Percentiles rank a stretch among this genome's conserved stretches.
Evolutionary conservation across 345 rosid genomes (phyloP).

Genomic region (Combretum micranthum): DNA sequence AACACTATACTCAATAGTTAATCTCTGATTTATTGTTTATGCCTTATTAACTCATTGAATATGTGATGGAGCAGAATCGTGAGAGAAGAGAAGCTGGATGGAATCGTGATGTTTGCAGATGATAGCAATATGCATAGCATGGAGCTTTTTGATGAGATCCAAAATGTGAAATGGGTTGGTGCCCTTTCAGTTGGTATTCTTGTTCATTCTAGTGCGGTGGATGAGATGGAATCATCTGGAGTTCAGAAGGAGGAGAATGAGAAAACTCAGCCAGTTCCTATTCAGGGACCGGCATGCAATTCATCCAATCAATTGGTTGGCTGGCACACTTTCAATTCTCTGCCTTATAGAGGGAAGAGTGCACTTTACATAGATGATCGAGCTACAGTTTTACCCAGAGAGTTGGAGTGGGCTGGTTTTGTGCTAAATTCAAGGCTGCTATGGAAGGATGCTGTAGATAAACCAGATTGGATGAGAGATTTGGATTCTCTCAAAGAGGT

Average conservation of each 20-base stretch:
- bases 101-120: constrained; percentile 87
- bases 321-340: constrained; percentile 77
- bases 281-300: constrained; percentile 98
- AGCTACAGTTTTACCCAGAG: constrained; percentile 74
- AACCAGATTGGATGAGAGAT: constrained; percentile 80
- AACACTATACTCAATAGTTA: no score
- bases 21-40: no score
- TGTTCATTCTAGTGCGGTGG: constrained; percentile 45
- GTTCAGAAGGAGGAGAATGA: constrained; percentile 26
- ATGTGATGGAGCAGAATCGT: constrained; percentile 50
- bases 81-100: constrained; percentile 86
- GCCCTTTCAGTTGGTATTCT: constrained; percentile 83
- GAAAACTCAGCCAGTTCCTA: constrained; percentile 44
- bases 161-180: constrained; percentile 87
- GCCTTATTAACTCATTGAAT: constrained; percentile 9
- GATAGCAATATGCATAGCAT: constrained; percentile 97
- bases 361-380: constrained; percentile 74
- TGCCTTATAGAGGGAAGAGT: constrained; percentile 52
- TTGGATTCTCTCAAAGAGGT: constrained; percentile 33
- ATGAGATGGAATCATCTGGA: constrained; percentile 26
- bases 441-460: constrained; percentile 67
- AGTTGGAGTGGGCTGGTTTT: constrained; percentile 95
- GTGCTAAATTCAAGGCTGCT: constrained; percentile 84
- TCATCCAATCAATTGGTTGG: constrained; percentile 57
- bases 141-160: constrained; percentile 94